A percentile compares a stretch with the other conserved stretches of the same genome.
Evolutionary conservation across 2,329 filamentous ascomycete species (phyloP).

Genomic region (Colletotrichum lindemuthianum): DNA sequence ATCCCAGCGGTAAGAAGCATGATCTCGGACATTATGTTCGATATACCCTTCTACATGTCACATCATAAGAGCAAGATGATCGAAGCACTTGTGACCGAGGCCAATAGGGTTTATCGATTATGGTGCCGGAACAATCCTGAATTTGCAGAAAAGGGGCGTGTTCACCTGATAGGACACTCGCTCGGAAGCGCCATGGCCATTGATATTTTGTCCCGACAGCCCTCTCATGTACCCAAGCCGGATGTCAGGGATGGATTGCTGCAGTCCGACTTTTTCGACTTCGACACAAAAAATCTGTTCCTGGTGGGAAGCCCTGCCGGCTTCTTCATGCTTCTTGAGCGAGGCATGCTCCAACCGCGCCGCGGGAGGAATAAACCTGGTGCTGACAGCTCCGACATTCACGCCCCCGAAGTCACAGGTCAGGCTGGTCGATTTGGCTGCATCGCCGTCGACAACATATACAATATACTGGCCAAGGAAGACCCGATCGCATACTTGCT

Average conservation of each 20-base stretch:
- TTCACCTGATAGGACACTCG: constrained; percentile 93
- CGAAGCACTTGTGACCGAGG: constrained; percentile 85
- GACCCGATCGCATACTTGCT: constrained; percentile 89
- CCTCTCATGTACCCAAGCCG: constrained; percentile 71
- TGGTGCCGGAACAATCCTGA: constrained; percentile 95
- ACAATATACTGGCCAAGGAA: constrained; percentile 83
- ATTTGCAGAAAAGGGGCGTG: constrained; percentile 81
- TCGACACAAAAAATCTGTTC: constrained; percentile 90
- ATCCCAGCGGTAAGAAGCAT: constrained; percentile 93
- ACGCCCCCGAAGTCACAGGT: constrained; percentile 73
- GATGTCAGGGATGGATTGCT: constrained; percentile 53
- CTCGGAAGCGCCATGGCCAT: constrained; percentile 94
- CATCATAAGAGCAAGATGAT: constrained; percentile 97
- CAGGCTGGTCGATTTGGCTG: constrained; percentile 86
- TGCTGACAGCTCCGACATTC: constrained; percentile 70
- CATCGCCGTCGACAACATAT: constrained; percentile 93
- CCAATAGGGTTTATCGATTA: constrained; percentile 92
- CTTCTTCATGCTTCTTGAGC: constrained; percentile 91
- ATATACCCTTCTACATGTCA: constrained; percentile 97
- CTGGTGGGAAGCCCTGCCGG: constrained; percentile 89
- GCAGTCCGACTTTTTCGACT: constrained; percentile 78
- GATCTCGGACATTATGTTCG: constrained; percentile 97
- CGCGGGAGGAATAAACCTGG: constrained; percentile 80
- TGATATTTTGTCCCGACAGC: constrained; percentile 90
- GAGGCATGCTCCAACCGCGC: constrained; percentile 76